Evolutionary conservation across 176 grass and related monocot species (phyloP).

Genomic region (Oryza meridionalis): DNA sequence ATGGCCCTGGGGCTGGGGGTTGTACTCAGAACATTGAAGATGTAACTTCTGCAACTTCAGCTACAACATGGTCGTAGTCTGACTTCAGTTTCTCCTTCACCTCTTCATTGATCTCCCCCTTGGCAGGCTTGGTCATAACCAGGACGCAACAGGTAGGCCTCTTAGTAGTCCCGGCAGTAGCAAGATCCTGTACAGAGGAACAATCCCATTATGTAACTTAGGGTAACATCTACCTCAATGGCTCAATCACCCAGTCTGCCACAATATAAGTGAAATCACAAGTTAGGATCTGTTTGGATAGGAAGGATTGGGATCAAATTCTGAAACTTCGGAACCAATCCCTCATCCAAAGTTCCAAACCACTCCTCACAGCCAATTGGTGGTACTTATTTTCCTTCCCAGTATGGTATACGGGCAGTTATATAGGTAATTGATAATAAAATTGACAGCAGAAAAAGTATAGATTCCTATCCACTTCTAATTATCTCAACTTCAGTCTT

Average conservation of each 20-base stretch:
- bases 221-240: background rate
- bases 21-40: conserved; percentile 64
- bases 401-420: background rate
- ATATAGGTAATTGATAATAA: background rate
- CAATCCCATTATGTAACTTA: background rate
- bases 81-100: conserved; percentile 82
- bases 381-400: background rate
- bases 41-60: conserved; percentile 61
- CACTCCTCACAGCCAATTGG: background rate
- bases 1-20: background rate
- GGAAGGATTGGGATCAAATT: background rate
- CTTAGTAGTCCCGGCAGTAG: conserved; percentile 75
- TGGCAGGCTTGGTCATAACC: conserved; percentile 75
- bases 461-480: background rate
- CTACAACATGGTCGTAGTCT: conserved; percentile 66
- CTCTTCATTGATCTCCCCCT: conserved; percentile 78
- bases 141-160: conserved; percentile 88
- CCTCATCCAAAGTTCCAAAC: background rate
- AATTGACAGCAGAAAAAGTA: background rate
- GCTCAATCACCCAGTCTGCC: background rate
- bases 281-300: background rate
- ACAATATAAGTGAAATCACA: background rate
- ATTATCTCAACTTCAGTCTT: background rate
- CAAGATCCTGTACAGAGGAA: conserved; percentile 65
- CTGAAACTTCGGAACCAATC: background rate